Percentiles rank a stretch among this genome's conserved stretches.
phyloP scores from a whole-genome alignment of 1,139 yeast species.

The Debaryomycetaceae sp. region DNA sequence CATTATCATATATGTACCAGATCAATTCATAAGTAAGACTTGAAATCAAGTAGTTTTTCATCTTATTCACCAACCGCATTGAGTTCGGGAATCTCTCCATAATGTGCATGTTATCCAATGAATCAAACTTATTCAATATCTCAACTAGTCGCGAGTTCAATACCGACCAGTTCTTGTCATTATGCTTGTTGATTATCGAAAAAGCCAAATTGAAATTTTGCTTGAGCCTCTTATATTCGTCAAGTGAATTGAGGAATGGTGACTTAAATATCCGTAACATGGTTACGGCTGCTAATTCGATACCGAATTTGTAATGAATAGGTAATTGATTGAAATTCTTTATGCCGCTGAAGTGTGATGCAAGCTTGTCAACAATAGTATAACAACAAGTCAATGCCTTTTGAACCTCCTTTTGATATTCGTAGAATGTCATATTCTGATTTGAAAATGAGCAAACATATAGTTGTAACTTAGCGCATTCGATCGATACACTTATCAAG shows the following conservation, averaged over 20 bases:
- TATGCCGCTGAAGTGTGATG: slow-evolving; percentile 18
- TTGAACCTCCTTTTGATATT: slow-evolving; percentile 27
- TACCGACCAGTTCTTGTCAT: slow-evolving; percentile 20
- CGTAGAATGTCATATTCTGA: slow-evolving; percentile 22
- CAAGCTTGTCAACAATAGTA: slow-evolving; percentile 21
- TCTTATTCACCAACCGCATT: slow-evolving; percentile 31
- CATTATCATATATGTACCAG: slow-evolving; percentile 35
- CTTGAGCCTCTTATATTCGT: slow-evolving; percentile 32
- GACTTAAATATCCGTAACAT: slow-evolving; percentile 35
- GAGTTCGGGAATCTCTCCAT: slow-evolving; percentile 9
- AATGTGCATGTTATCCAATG: slow-evolving; percentile 5
- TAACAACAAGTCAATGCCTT: slow-evolving; percentile 33
- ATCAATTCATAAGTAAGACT: slow-evolving; percentile 41
- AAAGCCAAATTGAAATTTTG: slow-evolving; percentile 26
- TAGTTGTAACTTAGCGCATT: slow-evolving; percentile 40
- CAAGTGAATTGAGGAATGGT: slow-evolving; percentile 29
- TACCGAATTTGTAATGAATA: slow-evolving; percentile 37
- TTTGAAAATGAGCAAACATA: slow-evolving; percentile 36
- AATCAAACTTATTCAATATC: slow-evolving; percentile 29
- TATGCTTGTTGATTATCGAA: slow-evolving; percentile 16
- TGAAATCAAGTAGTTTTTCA: slow-evolving; percentile 38
- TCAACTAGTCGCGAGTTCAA: slow-evolving; percentile 26
- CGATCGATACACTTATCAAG: slow-evolving; percentile 33
- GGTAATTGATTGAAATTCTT: slow-evolving; percentile 34
- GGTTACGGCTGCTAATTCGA: slow-evolving; percentile 32